Base-by-base conservation (phyloP, 2,329 filamentous ascomycete genomes). In the Lojkania enalia region DNA sequence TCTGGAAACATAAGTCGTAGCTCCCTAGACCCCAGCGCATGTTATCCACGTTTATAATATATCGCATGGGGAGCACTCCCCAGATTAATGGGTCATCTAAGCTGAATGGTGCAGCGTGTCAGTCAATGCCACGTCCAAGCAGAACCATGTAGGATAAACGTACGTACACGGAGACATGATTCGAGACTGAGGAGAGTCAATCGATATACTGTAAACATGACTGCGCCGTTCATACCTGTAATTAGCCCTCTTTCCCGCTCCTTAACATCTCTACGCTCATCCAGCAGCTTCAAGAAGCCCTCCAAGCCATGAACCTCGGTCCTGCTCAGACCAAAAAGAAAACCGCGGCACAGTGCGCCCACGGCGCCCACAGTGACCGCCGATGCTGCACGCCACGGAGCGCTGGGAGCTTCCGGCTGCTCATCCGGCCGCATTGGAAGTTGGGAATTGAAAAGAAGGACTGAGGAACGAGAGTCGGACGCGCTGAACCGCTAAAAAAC, bases 81-180 rank as follows among this genome's bases (percentile, higher is more conserved):
- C 92, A 99, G 57, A 96, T 84, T 46, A 97, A 73, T 19, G 94
- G 94, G 73, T 99, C 94, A 71, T 99, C 94, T 58, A 97, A 74
- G 47, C 92, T 96, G 67, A 30, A n/a, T 42, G 36, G 35, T 29
- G 54, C 36, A 55, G 57, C 39, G 39, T 49, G 45, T 58, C 42
- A 51, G 42, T 20, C 7, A 11, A 33, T 9, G 9, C 9, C 16
- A 11, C 30, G 30, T 9, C 15, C 18, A 14, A 15, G 9, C 4
- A 7, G 3, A 18, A 13, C 3, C 6, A 19, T 4, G 20, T 20
- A 32, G 48, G 49, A 44, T n/a, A 45, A 67, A 71, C 65, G 55
- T 69, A 86, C 87, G 72, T 86, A 94, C 88, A 95, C 85, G 68
- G 87, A 90, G 55, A 90, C 81, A 74, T 95, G 90, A 70, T 95